Base-by-base conservation (phyloP, 2,329 filamentous ascomycete genomes). In the Colletotrichum simmondsii region DNA sequence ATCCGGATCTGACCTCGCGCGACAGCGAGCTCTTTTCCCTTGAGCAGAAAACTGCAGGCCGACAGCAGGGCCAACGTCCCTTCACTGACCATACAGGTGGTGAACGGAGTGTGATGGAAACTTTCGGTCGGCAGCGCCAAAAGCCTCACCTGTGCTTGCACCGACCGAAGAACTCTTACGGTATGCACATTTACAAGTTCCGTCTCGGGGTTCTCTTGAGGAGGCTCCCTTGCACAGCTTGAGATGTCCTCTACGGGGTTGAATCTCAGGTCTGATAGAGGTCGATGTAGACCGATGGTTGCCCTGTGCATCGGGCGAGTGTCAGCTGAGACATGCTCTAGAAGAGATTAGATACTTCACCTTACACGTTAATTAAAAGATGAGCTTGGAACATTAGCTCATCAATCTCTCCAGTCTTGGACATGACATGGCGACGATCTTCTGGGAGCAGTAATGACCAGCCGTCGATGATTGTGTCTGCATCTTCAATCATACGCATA, bases 1-100 rank as follows among this genome's bases (percentile, higher is more conserved):
- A 85, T 78, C 5, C 83, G 80, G 26, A 85, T 83, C 74, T 85
- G 83, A 28, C 83, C 79, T 69, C 84, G 77, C n/a, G 82, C 82
- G 1, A 82, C 77, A 1, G 77, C 74, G 5, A 85, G 73, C 19
- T 82, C 77, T 30, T 77, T 75, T 0, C 78, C 80, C 8, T 76
- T 76, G n/a, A 85, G 72, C 26, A 82, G 68, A 64, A 77, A 81
- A 16, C 77, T 79, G 72, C 83, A 85, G 2, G 83, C 83, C 0
- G 84, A 83, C 4, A 81, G 75, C 3, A 81, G 76, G 2, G 80
- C 76, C 2, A 85, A 75, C 0, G 80, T 82, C 0, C 81, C 84
- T 22, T 81, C 80, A 53, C 79, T 83, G 14, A 84, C 73, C 82
- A 85, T 85, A 76, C 84, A 86, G 0, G 81, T 83, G 0, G 76